Conservation (phyloP, 306 rosid species). For the Parietaria judaica region DNA sequence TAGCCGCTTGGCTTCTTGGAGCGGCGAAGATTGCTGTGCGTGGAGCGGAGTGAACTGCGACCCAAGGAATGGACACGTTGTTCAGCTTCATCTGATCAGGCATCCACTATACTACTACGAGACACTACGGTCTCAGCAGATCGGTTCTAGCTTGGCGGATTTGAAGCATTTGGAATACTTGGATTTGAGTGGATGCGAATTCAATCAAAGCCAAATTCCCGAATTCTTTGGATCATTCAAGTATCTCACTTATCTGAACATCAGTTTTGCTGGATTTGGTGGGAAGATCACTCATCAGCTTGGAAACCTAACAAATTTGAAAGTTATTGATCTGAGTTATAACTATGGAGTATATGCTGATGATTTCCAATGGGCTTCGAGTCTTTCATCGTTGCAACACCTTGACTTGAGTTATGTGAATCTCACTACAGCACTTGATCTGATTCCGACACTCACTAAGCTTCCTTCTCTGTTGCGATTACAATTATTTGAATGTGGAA, state of each 20-base stretch:
- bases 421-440: neutral
- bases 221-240: conserved; percentile 25
- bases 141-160: conserved; percentile 22
- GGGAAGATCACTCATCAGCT: conserved; percentile 29
- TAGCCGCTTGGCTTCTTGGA: neutral
- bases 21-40: neutral
- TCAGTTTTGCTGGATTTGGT: conserved; percentile 14
- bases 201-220: conserved; percentile 18
- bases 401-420: conserved; percentile 20
- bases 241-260: conserved; percentile 23
- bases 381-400: conserved; percentile 15
- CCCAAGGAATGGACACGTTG: neutral
- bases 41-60: conserved; percentile 1
- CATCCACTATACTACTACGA: neutral
- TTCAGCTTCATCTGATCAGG: neutral
- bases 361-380: conserved; percentile 20
- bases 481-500: too few relatives aligned
- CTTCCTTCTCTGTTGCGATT: too few relatives aligned
- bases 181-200: conserved; percentile 23
- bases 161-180: conserved; percentile 18
- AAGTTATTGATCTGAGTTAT: conserved; percentile 21
- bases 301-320: conserved; percentile 24
- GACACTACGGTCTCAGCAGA: conserved; percentile 16
- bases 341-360: conserved; percentile 7
- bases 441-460: too few relatives aligned